Evolutionary conservation across 2,329 filamentous ascomycete genomes (phyloP), one percentile per base, ranked within the genome.

Genomic region (Eurotiales sp.): DNA sequence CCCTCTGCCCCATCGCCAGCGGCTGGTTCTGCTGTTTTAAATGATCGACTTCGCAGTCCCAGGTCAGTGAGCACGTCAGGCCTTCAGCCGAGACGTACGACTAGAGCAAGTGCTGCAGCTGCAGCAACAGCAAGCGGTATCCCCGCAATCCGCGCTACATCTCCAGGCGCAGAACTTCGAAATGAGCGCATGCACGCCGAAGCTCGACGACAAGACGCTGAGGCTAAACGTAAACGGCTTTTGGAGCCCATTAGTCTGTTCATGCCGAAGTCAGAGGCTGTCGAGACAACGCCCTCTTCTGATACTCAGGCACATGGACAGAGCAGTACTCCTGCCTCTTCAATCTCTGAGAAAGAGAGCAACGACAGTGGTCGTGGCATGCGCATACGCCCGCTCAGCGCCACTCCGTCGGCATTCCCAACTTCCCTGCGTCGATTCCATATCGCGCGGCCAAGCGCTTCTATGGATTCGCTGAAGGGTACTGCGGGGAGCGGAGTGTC

Each of bases 111-210:
- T 27, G 25, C 41, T 42, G 46, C 51, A 5, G 50, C 19, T 47
- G 32, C 56, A 14, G 55, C 53, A 10, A 59, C 47, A 19, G 63
- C 61, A 19, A 40, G 29, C 25, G 52, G 47, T 23, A 45, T 74
- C n/a, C 72, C 73, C 8, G 36, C 63, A 44, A 68, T 75, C 14
- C 64, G 72, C 41, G 63, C 70, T 34, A 74, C 71, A 3, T 69
- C 69, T 4, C 72, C 72, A 2, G 71, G 71, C 5, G 70, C 70
- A 6, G 70, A 72, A 51, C 58, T 72, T 30, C 63, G 65, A 41
- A 68, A 72, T 46, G 62, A 64, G 29, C 62, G 62, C 48, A 61
- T 62, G 10, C 39, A 61, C 7, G 61, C 63, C 10, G 59, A 60
- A 19, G 61, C 53, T 12, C 57, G 60, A 25, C 67, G 59, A 51